Evolutionary conservation across 2,329 filamentous ascomycete genomes (phyloP).

Genomic region (Aspergillus pseudoviridinutans): DNA sequence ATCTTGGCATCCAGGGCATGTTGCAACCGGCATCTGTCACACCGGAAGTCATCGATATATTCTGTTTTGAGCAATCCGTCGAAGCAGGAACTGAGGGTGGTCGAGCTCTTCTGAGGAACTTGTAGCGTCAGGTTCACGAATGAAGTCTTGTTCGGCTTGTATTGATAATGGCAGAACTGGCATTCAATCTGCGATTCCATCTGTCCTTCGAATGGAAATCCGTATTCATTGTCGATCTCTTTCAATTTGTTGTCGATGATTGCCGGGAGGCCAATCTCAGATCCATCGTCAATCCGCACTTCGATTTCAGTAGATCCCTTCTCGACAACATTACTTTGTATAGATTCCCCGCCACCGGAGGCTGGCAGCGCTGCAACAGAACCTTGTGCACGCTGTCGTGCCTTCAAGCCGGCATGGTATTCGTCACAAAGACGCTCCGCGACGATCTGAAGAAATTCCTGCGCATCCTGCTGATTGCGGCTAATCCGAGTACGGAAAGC

Average conservation of each 20-base stretch:
- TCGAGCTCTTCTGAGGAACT: slow-evolving; percentile 78
- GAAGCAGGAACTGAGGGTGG: slow-evolving; percentile 81
- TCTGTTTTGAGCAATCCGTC: slow-evolving; percentile 93
- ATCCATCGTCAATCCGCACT: slow-evolving; percentile 36
- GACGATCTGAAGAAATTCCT: slow-evolving; percentile 93
- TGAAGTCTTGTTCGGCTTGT: slow-evolving; percentile 73
- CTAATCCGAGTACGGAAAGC: slow-evolving; percentile 90
- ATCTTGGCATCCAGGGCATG: slow-evolving; percentile 67
- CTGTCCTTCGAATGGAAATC: slow-evolving; percentile 87
- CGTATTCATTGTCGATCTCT: slow-evolving; percentile 41
- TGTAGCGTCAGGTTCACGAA: slow-evolving; percentile 92
- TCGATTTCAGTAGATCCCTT: slow-evolving; percentile 27
- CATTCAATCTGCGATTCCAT: slow-evolving; percentile 96
- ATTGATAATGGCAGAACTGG: slow-evolving; percentile 82
- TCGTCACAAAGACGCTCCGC: slow-evolving; percentile 90
- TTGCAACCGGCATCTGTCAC: slow-evolving; percentile 83
- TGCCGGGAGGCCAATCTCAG: slow-evolving; percentile 28
- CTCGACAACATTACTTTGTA: slow-evolving; percentile 7
- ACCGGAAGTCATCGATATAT: slow-evolving; percentile 94
- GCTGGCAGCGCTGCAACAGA: slow-evolving; percentile 18
- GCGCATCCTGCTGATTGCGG: slow-evolving; percentile 92
- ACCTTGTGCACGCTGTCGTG: slow-evolving; percentile 48
- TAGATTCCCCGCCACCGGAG: slow-evolving; percentile 8
- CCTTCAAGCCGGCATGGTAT: slow-evolving; percentile 78
- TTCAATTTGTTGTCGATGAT: slow-evolving; percentile 37